phyloP scores from a whole-genome alignment of 257 asterid genomes.

The Penstemon eatonii region DNA sequence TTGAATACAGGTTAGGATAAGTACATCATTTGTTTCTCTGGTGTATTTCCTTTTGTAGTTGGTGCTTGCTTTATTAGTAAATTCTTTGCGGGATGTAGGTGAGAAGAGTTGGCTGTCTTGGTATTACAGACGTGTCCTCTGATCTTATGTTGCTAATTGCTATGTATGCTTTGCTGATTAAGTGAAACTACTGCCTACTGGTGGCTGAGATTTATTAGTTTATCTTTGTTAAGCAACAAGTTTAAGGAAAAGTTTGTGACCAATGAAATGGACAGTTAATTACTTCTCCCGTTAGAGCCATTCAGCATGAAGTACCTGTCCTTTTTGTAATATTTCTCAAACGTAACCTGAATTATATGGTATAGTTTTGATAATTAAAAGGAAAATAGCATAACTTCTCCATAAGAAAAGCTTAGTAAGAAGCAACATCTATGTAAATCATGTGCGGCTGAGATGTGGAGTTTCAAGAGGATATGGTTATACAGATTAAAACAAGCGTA shows the following conservation, averaged over 20 bases:
- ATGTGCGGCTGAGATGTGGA: too few relatives aligned
- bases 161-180: neutral
- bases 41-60: neutral
- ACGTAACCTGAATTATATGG: neutral
- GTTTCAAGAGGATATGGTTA: too few relatives aligned
- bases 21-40: neutral
- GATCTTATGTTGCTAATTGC: neutral
- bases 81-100: neutral
- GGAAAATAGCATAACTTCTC: neutral
- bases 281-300: neutral
- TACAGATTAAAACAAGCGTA: too few relatives aligned
- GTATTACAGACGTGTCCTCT: neutral
- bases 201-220: neutral
- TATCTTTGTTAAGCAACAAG: neutral
- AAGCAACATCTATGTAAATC: too few relatives aligned
- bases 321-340: neutral
- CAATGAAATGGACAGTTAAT: neutral
- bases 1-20: conserved; percentile 68
- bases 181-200: neutral
- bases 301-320: neutral
- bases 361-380: neutral
- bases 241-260: neutral
- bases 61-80: neutral
- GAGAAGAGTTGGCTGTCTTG: neutral
- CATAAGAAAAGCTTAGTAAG: too few relatives aligned